Evolutionary conservation across 1,139 yeast genomes (phyloP).

Genomic region (Scheffersomyces cryptocercus): DNA sequence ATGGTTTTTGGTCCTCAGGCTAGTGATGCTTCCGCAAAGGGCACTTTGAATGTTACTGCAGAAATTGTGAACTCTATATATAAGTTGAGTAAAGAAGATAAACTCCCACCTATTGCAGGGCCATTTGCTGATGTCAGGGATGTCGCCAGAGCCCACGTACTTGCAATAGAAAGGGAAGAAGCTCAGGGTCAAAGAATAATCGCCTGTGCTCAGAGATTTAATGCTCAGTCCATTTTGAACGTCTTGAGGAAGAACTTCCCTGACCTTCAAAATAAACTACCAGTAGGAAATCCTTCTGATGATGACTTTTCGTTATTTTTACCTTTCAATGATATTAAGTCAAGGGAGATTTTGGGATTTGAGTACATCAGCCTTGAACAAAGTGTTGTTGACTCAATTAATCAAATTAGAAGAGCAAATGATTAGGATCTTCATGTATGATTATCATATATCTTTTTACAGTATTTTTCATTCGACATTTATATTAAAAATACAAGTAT

Average conservation of each 20-base stretch:
- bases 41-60: slow-evolving; percentile 17
- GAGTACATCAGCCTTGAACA: too few species aligned
- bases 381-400: too few species aligned
- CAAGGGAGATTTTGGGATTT: too few species aligned
- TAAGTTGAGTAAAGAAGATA: slow-evolving; percentile 17
- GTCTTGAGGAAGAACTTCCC: slow-evolving; percentile 17
- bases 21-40: slow-evolving; percentile 15
- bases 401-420: too few species aligned
- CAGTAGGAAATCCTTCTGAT: too few species aligned
- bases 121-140: slow-evolving; percentile 42
- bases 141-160: slow-evolving; percentile 37
- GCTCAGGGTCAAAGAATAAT: slow-evolving; percentile 12
- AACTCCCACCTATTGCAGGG: slow-evolving; percentile 22
- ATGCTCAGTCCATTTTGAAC: slow-evolving; percentile 34
- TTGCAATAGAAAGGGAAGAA: slow-evolving; percentile 27
- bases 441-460: too few species aligned
- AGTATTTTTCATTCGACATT: too few species aligned
- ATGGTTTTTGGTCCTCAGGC: slow-evolving; percentile 33
- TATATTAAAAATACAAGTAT: too few species aligned
- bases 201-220: slow-evolving; percentile 24
- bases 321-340: too few species aligned
- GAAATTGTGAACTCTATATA: slow-evolving; percentile 21
- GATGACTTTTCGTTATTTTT: too few species aligned
- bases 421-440: too few species aligned
- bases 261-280: slow-evolving; percentile 2